Base-by-base conservation (phyloP, 2,329 filamentous ascomycete genomes). In the Aspergillus novoparasiticus region DNA sequence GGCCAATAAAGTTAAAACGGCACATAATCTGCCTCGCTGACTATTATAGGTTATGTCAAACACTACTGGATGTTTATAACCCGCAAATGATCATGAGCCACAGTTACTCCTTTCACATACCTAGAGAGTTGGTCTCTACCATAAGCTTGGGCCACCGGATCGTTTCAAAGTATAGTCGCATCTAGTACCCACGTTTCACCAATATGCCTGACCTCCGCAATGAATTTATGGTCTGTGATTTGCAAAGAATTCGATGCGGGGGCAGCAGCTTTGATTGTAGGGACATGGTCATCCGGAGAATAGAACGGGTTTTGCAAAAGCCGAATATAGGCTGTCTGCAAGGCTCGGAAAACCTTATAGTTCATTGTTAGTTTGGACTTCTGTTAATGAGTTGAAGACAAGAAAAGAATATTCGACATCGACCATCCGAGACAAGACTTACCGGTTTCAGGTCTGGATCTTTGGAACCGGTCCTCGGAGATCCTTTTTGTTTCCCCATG, bases 281-380 rank as follows among this genome's bases (percentile, higher is more conserved):
- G 90, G 66, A 86, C 86, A 57, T 94, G 89, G 71, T 94, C 91
- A 74, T 97, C 93, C 11, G 94, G 94, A 54, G 90, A 89, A 78
- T 94, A 98, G 79, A 99, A 99, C 0, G 94, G 94, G 73, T 99
- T 98, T 79, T 97, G 90, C 68, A 98, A 81, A 58, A 99, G 82
- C 65, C 88, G 84, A 62, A 98, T 91, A 73, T 97, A 99, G 34
- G 94, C 93, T n/a, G 86, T 89, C 80, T 98, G 95, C 79, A 99
- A 87, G 32, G 94, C 93, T 75, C 90, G 88, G 75, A 99, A 99
- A 30, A 95, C 88, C 89, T 90, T 48, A 45, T 39, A 32, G 64
- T 23, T 43, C 30, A 30, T 16, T 9, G 32, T 58, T 57, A 61
- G 53, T 32, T 50, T 32, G 12, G 4, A 19, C 12, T 5, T 48